Base-by-base conservation (phyloP, 2,329 filamentous ascomycete genomes). In the Colletotrichum nymphaeae region DNA sequence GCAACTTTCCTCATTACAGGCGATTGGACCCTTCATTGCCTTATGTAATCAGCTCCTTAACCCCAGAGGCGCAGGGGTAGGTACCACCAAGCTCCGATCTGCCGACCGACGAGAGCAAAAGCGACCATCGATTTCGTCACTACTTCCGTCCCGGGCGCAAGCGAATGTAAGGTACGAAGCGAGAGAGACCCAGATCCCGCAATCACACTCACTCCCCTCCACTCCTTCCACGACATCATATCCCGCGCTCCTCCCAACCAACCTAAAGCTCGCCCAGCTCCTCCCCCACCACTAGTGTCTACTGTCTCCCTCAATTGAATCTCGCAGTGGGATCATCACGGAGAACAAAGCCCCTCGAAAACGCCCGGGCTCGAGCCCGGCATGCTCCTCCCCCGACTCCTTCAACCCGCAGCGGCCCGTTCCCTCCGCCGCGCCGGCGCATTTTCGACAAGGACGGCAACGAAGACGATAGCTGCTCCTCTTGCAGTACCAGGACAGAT, bases 321-420 rank as follows among this genome's bases (percentile, higher is more conserved):
- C n/a, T 26, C 22, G 3, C 8, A 55, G 26, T 32, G 35, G 7
- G 12, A 22, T 37, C 24, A 32, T 30, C 24, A 65, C n/a, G 78
- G 35, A 22, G 32, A 19, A 28, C n/a, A 26, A 56, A 56, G n/a
- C 16, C 26, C 24, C 26, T 32, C 24, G n/a, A 32, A 37, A 9
- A 26, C 56, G 16, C 16, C 37, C 37, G 16, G 70, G 84, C 84
- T 91, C 91, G 90, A 90, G 90, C 37, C 37, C 37, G 37, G 90
- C 84, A 93, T 92, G 90, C 87, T 86, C 86, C 81, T 86, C 83
- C 87, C 84, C 76, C 80, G 79, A 76, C 60, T 77, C 73, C 60
- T 77, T 74, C 75, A 76, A 66, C 73, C 76, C 76, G 75, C 78
- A 75, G 77, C 81, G 79, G 79, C 78, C 66, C 68, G 74, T 73